Conservation (phyloP, 2,329 filamentous ascomycete genomes). For the Gnomoniopsis sp. region DNA sequence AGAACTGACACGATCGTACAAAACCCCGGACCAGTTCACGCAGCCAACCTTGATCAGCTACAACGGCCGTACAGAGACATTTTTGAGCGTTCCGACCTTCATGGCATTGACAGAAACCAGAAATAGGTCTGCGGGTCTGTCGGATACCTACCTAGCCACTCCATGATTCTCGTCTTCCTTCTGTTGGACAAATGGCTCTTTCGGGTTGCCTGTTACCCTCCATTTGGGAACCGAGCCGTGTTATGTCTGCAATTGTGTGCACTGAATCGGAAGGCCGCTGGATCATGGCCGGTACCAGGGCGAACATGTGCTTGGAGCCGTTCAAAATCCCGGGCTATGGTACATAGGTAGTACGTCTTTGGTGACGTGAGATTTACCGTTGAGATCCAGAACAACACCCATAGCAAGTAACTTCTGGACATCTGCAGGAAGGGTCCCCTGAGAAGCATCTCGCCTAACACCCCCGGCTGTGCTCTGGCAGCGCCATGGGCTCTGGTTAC, state of each 20-base stretch:
- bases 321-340: not conserved
- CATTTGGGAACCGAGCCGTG: not conserved
- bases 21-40: not conserved
- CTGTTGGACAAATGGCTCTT: not conserved
- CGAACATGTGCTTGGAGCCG: slow-evolving; percentile 6
- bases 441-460: slow-evolving; percentile 17
- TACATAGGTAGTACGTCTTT: not conserved
- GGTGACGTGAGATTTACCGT: not conserved
- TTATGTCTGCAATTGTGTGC: not conserved
- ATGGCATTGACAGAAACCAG: not conserved
- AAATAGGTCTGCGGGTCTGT: not conserved
- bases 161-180: not conserved
- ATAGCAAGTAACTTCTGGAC: not conserved
- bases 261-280: slow-evolving; percentile 2
- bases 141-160: not conserved
- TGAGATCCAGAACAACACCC: not conserved
- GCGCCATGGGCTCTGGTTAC: slow-evolving; percentile 4
- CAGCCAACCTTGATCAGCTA: not conserved
- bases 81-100: not conserved
- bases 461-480: slow-evolving; percentile 7
- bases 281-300: not conserved
- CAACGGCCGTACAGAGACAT: slow-evolving; percentile 12
- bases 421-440: slow-evolving; percentile 10
- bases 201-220: not conserved
- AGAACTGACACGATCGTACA: not conserved